Evolutionary conservation across 1,139 yeast genomes (phyloP).

Genomic region (Kodamaea plutei): DNA sequence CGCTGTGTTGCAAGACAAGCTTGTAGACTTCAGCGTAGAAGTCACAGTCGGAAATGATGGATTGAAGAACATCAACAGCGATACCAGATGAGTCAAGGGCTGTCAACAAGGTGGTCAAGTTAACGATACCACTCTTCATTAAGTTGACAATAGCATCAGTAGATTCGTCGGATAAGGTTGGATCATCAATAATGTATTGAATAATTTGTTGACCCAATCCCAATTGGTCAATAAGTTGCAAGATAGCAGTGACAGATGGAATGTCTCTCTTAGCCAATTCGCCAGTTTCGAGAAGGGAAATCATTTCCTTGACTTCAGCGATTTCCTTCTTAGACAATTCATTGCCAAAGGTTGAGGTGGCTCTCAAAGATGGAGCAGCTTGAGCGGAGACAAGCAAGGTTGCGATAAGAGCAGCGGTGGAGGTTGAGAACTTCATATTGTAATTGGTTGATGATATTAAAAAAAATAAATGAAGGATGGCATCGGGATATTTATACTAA

Average conservation of each 20-base stretch:
- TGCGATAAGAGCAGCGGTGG: constrained; percentile 31
- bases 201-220: constrained; percentile 37
- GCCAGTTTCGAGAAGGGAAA: constrained; percentile 24
- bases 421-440: constrained; percentile 32
- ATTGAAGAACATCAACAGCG: constrained; percentile 35
- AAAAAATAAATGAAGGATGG: no score
- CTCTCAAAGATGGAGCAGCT: constrained; percentile 29
- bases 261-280: constrained; percentile 37
- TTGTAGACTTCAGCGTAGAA: constrained; percentile 41
- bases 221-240: constrained; percentile 36
- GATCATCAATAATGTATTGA: constrained; percentile 30
- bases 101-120: constrained; percentile 36
- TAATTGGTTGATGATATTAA: no score
- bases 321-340: constrained; percentile 31
- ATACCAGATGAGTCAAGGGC: constrained; percentile 45
- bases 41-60: constrained; percentile 37
- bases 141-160: constrained; percentile 26
- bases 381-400: constrained; percentile 29
- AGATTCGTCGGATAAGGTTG: constrained; percentile 28
- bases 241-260: constrained; percentile 41
- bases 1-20: constrained; percentile 29
- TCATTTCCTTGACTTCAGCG: constrained; percentile 24
- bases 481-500: no score
- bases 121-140: constrained; percentile 32
- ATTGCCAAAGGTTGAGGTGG: constrained; percentile 1